Conservation (phyloP, 208 protist species). For the Trypanosoma lewisi region DNA sequence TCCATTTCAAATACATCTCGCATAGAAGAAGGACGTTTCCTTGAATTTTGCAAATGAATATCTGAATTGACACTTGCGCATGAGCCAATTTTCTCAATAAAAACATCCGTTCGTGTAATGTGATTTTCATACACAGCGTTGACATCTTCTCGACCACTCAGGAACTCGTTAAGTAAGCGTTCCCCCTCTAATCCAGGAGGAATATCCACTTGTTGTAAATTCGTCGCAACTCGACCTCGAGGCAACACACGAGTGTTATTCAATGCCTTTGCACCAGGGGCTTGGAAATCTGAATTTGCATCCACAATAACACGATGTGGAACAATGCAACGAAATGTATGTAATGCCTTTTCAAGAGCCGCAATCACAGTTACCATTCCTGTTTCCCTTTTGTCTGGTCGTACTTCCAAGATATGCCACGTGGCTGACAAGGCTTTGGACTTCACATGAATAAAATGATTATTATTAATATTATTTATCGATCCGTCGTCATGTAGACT, state of each 20-base stretch:
- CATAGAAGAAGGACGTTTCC: constrained; percentile 35
- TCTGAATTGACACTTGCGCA: constrained; percentile 50
- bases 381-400: constrained; percentile 49
- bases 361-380: constrained; percentile 65
- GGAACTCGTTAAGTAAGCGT: constrained; percentile 54
- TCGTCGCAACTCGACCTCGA: constrained; percentile 33
- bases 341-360: constrained; percentile 54
- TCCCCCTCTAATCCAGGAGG: constrained; percentile 62
- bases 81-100: constrained; percentile 71
- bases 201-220: constrained; percentile 55
- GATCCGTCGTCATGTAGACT: not conserved
- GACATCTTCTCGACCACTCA: constrained; percentile 62
- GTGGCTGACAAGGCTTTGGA: constrained; percentile 59
- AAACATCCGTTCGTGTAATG: constrained; percentile 45
- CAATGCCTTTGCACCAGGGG: constrained; percentile 4
- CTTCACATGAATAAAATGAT: constrained; percentile 83
- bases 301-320: constrained; percentile 68
- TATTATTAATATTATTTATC: constrained; percentile 20
- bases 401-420: constrained; percentile 85
- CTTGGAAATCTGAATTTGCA: constrained; percentile 25
- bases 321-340: constrained; percentile 69
- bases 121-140: constrained; percentile 74
- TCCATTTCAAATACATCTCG: constrained; percentile 70
- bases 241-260: constrained; percentile 53
- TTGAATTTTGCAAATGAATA: constrained; percentile 50